phyloP scores from a whole-genome alignment of 2,329 filamentous ascomycete genomes.

The Rhynchosporium secalis region DNA sequence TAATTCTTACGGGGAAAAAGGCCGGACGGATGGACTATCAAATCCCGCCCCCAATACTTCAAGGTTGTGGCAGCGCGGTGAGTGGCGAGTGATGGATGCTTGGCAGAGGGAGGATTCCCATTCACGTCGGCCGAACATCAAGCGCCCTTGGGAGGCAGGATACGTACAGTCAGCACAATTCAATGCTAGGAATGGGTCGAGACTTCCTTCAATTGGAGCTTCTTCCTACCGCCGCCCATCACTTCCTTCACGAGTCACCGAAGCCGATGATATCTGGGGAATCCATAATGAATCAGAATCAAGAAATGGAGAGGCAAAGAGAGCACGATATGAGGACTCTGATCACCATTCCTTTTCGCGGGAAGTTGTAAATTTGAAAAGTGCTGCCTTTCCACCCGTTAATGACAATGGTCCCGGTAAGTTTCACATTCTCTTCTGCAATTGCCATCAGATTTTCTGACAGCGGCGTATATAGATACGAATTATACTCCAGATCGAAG shows the following conservation, averaged over 20 bases:
- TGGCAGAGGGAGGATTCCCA: conserved; percentile 35
- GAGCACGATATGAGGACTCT: conserved; percentile 30
- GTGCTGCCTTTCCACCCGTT: conserved; percentile 23
- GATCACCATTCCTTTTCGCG: conserved; percentile 27
- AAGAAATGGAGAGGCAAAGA: conserved; percentile 27
- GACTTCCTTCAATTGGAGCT: conserved; percentile 35
- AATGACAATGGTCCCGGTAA: conserved; percentile 21
- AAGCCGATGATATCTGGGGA: conserved; percentile 17
- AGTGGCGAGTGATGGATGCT: conserved; percentile 39
- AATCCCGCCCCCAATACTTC: conserved; percentile 29
- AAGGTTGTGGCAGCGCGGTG: conserved; percentile 30
- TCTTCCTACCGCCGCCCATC: conserved; percentile 24
- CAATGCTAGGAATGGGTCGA: conserved; percentile 27
- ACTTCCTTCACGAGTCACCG: conserved; percentile 15
- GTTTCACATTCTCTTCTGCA: conserved; percentile 12
- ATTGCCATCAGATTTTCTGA: conserved; percentile 23
- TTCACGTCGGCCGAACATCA: conserved; percentile 32
- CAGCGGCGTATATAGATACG: conserved; percentile 21
- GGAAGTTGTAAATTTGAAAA: conserved; percentile 24
- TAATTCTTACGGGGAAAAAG: conserved; percentile 24
- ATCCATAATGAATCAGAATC: conserved; percentile 26
- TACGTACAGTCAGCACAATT: conserved; percentile 19
- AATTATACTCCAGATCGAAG: conserved; percentile 23
- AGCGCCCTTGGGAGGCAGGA: conserved; percentile 38
- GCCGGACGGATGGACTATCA: conserved; percentile 38